Conservation (phyloP, 495 filamentous ascomycete species). For the Coniosporium apollinis region DNA sequence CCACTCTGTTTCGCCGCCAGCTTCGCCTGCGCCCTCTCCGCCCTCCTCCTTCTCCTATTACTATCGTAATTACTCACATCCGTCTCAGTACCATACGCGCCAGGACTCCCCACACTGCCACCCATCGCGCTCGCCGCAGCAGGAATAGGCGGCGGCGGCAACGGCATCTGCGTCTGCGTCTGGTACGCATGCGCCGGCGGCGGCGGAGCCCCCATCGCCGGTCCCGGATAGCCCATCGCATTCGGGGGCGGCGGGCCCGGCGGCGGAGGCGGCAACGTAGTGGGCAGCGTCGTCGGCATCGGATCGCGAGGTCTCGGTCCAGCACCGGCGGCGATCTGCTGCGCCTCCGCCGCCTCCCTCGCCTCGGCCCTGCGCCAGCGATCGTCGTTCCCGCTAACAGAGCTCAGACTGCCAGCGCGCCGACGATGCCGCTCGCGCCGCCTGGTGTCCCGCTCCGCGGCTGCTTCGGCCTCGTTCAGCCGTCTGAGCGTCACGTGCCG, state of each 20-base stretch:
- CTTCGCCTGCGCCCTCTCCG: constrained; percentile 22
- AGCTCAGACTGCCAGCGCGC: constrained; percentile 14
- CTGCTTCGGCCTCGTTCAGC: constrained; percentile 67
- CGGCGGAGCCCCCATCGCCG: neutral
- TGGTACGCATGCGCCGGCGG: neutral
- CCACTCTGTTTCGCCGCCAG: constrained; percentile 10
- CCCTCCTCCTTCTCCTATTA: constrained; percentile 22
- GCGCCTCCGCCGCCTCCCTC: constrained; percentile 12
- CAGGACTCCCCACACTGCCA: constrained; percentile 7
- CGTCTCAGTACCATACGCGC: constrained; percentile 20
- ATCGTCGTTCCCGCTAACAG: constrained; percentile 14
- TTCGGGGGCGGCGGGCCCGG: constrained; percentile 4
- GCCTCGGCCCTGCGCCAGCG: constrained; percentile 14
- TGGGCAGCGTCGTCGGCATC: constrained; percentile 3
- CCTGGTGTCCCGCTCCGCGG: constrained; percentile 39
- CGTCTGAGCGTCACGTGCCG: constrained; percentile 66
- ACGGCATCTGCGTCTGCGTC: constrained; percentile 1
- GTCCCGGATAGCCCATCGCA: neutral
- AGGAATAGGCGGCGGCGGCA: constrained; percentile 1
- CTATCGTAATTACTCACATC: constrained; percentile 23
- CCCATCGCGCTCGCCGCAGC: neutral
- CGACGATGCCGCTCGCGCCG: constrained; percentile 23
- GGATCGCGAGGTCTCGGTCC: constrained; percentile 4
- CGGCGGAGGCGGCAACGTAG: constrained; percentile 8
- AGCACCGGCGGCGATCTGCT: constrained; percentile 7